Evolutionary conservation across 73 alveolate genomes (phyloP).

Genomic region (Paramecium tetraurelia): DNA sequence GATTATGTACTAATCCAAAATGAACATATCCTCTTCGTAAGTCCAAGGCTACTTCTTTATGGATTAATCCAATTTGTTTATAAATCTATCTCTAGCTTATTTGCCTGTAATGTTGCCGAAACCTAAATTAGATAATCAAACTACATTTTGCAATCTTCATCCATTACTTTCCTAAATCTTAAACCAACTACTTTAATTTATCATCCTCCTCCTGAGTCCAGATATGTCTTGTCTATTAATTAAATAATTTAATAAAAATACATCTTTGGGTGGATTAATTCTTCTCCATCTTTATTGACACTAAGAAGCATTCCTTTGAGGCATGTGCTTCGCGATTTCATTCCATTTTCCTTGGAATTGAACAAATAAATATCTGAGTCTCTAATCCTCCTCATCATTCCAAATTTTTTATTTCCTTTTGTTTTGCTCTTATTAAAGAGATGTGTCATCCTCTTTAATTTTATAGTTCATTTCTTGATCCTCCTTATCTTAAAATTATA

Average conservation of each 20-base stretch:
- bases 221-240: neutral
- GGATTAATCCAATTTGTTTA: constrained; percentile 91
- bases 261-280: constrained; percentile 46
- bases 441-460: neutral
- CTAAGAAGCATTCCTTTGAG: constrained; percentile 40
- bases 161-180: constrained; percentile 50
- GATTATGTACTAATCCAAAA: neutral
- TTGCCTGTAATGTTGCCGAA: constrained; percentile 71
- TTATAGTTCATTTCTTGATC: neutral
- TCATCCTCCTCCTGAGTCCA: constrained; percentile 58
- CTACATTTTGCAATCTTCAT: constrained; percentile 29
- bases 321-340: constrained; percentile 40
- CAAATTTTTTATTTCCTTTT: neutral
- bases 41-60: constrained; percentile 85
- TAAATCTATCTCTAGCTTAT: constrained; percentile 97
- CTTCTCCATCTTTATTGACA: constrained; percentile 56
- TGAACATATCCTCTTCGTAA: constrained; percentile 77
- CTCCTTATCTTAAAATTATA: neutral
- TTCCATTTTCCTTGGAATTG: neutral
- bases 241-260: neutral
- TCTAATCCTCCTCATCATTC: neutral
- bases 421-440: neutral
- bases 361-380: neutral
- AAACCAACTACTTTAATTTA: neutral
- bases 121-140: constrained; percentile 40